Percentiles rank a stretch among this genome's conserved stretches.
Conservation (phyloP, 1,139 yeast species). For the Casaregolazyma suthepensis region DNA sequence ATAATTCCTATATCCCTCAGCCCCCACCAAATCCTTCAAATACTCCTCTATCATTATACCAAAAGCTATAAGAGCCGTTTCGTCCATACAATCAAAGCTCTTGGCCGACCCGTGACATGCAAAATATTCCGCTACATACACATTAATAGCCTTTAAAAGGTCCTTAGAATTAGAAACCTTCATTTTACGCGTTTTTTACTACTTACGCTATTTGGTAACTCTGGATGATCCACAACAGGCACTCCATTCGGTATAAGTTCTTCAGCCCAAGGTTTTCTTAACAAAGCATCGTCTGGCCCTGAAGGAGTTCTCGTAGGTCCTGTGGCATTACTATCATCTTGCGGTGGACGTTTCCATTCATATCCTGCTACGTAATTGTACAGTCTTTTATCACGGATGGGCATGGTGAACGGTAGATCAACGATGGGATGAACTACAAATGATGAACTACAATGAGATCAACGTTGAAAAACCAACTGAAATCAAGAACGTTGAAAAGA, state of each 20-base stretch:
- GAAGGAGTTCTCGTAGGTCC: neutral
- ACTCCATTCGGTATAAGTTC: slow-evolving; percentile 4
- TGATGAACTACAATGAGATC: neutral
- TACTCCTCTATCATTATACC: slow-evolving; percentile 33
- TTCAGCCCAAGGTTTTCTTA: neutral
- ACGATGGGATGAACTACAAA: neutral
- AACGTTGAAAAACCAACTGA: no score
- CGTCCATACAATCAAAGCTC: slow-evolving; percentile 25
- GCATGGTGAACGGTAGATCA: neutral
- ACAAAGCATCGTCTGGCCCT: slow-evolving; percentile 4
- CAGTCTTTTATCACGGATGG: neutral
- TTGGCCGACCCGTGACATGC: slow-evolving; percentile 10
- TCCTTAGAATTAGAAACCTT: slow-evolving; percentile 10
- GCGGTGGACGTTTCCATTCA: neutral
- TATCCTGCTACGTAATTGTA: slow-evolving; percentile 2
- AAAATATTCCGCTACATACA: slow-evolving; percentile 22
- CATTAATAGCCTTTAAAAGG: slow-evolving; percentile 23
- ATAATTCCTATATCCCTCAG: slow-evolving; percentile 10
- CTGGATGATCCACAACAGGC: slow-evolving; percentile 4
- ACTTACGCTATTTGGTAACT: slow-evolving; percentile 11
- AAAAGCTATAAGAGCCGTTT: slow-evolving; percentile 29
- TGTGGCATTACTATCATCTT: neutral
- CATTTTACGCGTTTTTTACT: neutral
- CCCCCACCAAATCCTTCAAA: slow-evolving; percentile 25
- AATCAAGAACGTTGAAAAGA: neutral